Evolutionary conservation across 805 yeast genomes (phyloP), one percentile per base, ranked within the genome.

Genomic region (Lipomyces yamadae): DNA sequence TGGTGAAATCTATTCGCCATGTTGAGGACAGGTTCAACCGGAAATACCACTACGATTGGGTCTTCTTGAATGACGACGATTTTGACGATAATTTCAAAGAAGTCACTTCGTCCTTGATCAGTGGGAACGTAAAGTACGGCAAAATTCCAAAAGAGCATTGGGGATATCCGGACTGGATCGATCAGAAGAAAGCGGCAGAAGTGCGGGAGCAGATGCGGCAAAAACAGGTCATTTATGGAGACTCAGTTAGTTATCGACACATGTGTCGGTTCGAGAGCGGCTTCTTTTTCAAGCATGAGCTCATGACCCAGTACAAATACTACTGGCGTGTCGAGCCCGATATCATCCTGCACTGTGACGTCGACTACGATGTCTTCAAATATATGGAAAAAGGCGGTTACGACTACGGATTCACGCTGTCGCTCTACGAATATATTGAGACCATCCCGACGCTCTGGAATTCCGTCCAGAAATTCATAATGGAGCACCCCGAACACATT

Each of bases 291-390:
- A 83, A 88, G 76, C 91, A 90, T 75, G 85, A 84, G 61, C 78
- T 87, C 60, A 74, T 92, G 78, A 79, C 81, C 67, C 85, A 86
- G 33, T 92, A 88, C 82, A 90, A 88, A 74, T 92, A 89, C 84
- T 91, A 91, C 82, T 92, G 97, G 97, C 87, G 97, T 78, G 93
- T 92, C 48, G 97, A 92, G 79, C 97, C 97, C 13, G 88, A 85
- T 72, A 86, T 88, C 72, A 84, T 85, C 76, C 83, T 90, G 70
- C 85, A 80, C 78, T 92, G 97, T 80, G 91, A 91, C 76, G 81
- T 92, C 66, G 86, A 87, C 73, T 89, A 89, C 77, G 97, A 91
- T 76, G 80, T 90, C 11, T 91, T 91, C 84, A 84, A 86, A 78
- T 90, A 82, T 79, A 90, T 91, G 96, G 85, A 85, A 72, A 91